These are phyloP conservation scores for Ceratocystis variospora DNA, from an alignment of 2,329 filamentous ascomycete genomes.

Conservation along the genomic window DNA sequence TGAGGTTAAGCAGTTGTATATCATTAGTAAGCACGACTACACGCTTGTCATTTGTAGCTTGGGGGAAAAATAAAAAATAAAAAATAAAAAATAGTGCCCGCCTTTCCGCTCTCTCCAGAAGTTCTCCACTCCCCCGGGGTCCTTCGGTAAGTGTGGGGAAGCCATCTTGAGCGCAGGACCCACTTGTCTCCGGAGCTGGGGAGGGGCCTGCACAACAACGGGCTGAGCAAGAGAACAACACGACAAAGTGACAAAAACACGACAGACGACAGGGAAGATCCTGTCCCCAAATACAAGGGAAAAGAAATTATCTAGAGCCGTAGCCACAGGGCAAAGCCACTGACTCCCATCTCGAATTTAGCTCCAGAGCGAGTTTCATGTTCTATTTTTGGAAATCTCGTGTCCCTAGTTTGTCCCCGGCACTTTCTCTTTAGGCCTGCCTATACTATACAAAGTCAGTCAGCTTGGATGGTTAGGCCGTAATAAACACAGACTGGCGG, in stretches of 20 bases:
- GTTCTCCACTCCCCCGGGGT: neutral
- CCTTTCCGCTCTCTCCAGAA: neutral
- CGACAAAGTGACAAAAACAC: neutral
- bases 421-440: neutral
- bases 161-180: neutral
- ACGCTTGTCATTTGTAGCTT: no score
- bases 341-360: no score
- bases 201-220: neutral
- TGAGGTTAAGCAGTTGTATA: neutral
- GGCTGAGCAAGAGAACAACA: neutral
- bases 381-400: conserved; percentile 4
- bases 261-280: neutral
- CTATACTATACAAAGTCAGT: neutral
- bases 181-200: neutral
- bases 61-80: no score
- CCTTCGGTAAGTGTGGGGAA: neutral
- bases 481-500: neutral
- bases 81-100: neutral
- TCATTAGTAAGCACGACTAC: neutral
- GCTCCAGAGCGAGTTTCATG: neutral
- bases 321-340: no score
- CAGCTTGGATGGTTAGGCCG: neutral
- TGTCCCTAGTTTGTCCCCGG: neutral
- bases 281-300: no score
- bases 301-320: no score